Evolutionary conservation across 1,284 basidiomycete genomes (phyloP).

Genomic region (Malassezia psittaci): DNA sequence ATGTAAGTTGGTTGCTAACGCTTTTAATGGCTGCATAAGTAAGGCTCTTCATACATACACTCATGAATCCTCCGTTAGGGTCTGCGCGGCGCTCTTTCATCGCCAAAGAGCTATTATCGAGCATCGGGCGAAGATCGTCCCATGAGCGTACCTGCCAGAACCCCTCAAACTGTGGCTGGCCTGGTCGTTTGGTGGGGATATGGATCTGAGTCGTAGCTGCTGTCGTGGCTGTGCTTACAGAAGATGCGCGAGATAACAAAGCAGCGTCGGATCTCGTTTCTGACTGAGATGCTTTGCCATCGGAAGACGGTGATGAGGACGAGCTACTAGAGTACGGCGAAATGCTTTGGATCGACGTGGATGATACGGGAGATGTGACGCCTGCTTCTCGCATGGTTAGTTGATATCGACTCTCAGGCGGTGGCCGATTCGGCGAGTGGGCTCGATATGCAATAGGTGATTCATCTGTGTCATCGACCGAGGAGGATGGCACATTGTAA

Average conservation of each 20-base stretch:
- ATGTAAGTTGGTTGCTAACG: constrained; percentile 44
- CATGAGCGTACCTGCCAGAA: constrained; percentile 37
- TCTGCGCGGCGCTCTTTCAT: constrained; percentile 36
- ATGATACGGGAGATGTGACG: not conserved
- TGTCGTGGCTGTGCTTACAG: constrained; percentile 7
- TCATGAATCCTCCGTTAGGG: constrained; percentile 41
- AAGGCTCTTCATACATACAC: constrained; percentile 12
- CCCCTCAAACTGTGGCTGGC: constrained; percentile 24
- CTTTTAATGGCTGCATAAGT: constrained; percentile 35
- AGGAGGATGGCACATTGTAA: too few relatives aligned
- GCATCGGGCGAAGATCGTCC: constrained; percentile 32
- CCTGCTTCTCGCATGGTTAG: constrained; percentile 7
- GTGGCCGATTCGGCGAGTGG: not conserved
- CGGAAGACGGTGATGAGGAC: not conserved
- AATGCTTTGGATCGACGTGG: not conserved
- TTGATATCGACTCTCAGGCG: not conserved
- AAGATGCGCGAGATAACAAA: constrained; percentile 3
- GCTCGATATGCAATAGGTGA: too few relatives aligned
- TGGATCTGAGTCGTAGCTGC: not conserved
- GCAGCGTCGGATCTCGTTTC: not conserved
- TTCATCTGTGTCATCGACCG: too few relatives aligned
- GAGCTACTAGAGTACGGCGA: not conserved
- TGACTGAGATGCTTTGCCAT: not conserved
- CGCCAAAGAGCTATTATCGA: constrained; percentile 25
- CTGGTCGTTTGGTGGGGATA: constrained; percentile 8